These are phyloP conservation scores for Chalciporus sphaerocephalus DNA, from an alignment of 768 basidiomycete genomes.

Conservation along the genomic window DNA sequence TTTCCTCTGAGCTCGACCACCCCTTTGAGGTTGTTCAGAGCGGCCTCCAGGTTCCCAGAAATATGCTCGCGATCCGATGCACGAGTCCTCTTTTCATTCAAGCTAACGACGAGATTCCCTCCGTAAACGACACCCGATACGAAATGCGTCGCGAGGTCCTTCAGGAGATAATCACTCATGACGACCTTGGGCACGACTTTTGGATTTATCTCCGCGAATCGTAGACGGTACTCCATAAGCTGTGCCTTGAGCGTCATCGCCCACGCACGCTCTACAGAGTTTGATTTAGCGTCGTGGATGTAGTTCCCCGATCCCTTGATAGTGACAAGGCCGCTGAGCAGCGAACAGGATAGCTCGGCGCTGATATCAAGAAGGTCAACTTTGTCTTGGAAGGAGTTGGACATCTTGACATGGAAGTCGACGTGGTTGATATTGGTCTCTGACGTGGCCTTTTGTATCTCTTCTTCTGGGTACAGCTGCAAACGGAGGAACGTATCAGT, in stretches of 20 bases:
- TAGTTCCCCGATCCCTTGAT: neutral
- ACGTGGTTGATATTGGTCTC: neutral
- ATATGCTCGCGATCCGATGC: too few species aligned
- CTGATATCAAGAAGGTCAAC: neutral
- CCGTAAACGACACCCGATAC: neutral
- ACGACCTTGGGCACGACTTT: neutral
- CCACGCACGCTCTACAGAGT: neutral
- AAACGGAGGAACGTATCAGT: neutral
- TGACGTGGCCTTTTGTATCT: neutral
- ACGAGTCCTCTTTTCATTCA: too few species aligned
- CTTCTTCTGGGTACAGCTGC: neutral
- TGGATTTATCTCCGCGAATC: neutral
- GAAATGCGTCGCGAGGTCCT: neutral
- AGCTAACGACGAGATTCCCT: too few species aligned
- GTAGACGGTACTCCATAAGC: neutral
- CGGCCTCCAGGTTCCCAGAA: too few species aligned
- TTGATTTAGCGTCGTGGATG: neutral
- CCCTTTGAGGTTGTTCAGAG: too few species aligned
- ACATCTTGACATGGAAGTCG: neutral
- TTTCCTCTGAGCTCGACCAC: neutral
- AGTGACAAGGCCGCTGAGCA: too few species aligned
- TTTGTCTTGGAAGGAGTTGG: neutral
- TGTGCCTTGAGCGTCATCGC: neutral
- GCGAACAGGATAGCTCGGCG: too few species aligned
- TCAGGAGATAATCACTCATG: neutral